A percentile compares a stretch with the other conserved stretches of the same genome.
Evolutionary conservation across 2,329 filamentous ascomycete species (phyloP).

Genomic region (Fusarium torreyae): DNA sequence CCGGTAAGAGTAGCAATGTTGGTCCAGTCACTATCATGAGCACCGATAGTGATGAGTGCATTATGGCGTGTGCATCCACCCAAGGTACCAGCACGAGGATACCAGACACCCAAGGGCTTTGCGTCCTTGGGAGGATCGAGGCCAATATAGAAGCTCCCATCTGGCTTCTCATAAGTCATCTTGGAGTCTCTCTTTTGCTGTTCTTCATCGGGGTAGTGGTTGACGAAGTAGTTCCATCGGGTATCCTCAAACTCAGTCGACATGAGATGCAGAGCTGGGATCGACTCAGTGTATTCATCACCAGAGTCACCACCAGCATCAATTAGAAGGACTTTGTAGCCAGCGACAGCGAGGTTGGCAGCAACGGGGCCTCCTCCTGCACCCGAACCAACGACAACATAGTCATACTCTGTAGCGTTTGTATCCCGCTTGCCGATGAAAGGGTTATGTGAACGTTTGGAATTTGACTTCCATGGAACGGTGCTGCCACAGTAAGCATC

Average conservation of each 20-base stretch:
- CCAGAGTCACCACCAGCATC: conserved; percentile 72
- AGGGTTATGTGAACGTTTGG: conserved; percentile 15
- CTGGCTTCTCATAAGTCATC: conserved; percentile 55
- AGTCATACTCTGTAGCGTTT: conserved; percentile 62
- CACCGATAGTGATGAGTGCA: conserved; percentile 57
- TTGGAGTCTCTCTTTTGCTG: conserved; percentile 66
- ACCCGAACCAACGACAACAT: conserved; percentile 72
- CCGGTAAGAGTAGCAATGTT: conserved; percentile 59
- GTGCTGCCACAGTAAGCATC: conserved; percentile 1
- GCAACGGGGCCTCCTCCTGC: conserved; percentile 70
- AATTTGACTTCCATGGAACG: not conserved
- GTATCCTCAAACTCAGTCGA: conserved; percentile 50
- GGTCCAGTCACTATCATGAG: conserved; percentile 60
- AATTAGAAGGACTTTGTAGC: conserved; percentile 70
- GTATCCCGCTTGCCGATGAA: conserved; percentile 28
- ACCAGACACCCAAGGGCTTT: conserved; percentile 59
- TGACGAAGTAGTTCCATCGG: conserved; percentile 73
- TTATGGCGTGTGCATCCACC: conserved; percentile 59
- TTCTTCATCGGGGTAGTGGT: conserved; percentile 68
- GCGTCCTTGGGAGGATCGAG: conserved; percentile 56
- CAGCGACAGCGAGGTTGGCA: conserved; percentile 68
- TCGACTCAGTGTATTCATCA: conserved; percentile 45
- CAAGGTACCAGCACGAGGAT: conserved; percentile 62
- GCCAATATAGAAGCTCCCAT: conserved; percentile 55
- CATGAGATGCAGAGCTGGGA: conserved; percentile 49